These are phyloP conservation scores for Leccinum olivaceopallidum DNA, from an alignment of 768 basidiomycete genomes.

Conservation along the genomic window DNA sequence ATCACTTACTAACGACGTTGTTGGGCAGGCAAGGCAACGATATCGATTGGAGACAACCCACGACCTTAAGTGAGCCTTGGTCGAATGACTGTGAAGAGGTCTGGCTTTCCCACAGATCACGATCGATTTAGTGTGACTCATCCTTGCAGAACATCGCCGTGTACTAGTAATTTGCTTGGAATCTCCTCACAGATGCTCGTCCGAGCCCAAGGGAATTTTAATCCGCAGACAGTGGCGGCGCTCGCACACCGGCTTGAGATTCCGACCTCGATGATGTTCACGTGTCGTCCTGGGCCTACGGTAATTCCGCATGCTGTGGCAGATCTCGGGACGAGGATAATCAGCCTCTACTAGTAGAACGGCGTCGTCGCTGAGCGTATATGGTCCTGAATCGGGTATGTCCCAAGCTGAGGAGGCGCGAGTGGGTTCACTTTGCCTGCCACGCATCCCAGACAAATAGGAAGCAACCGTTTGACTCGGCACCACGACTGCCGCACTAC, in stretches of 20 bases:
- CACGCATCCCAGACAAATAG: no score
- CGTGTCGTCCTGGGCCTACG: constrained; percentile 53
- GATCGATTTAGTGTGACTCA: no score
- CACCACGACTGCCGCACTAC: no score
- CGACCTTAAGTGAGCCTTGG: constrained; percentile 46
- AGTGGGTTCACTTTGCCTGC: no score
- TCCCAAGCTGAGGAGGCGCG: no score
- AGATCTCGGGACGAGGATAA: constrained; percentile 55
- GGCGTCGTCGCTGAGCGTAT: no score
- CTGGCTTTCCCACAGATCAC: constrained; percentile 33
- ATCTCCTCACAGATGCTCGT: constrained; percentile 43
- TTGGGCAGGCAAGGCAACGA: constrained; percentile 32
- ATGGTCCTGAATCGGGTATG: no score
- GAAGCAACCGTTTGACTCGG: no score
- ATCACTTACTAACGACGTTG: constrained; percentile 1
- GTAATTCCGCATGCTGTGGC: constrained; percentile 40
- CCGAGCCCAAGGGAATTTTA: constrained; percentile 37
- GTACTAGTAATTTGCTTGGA: neutral
- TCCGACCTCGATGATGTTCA: constrained; percentile 61
- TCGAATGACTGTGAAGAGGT: constrained; percentile 62
- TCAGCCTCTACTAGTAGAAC: constrained; percentile 25
- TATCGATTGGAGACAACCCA: constrained; percentile 28
- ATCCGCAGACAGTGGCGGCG: constrained; percentile 44
- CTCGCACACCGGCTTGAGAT: constrained; percentile 50
- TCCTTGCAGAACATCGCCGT: no score